phyloP scores from a whole-genome alignment of 176 grass and related monocot species.

The Carex pumila region DNA sequence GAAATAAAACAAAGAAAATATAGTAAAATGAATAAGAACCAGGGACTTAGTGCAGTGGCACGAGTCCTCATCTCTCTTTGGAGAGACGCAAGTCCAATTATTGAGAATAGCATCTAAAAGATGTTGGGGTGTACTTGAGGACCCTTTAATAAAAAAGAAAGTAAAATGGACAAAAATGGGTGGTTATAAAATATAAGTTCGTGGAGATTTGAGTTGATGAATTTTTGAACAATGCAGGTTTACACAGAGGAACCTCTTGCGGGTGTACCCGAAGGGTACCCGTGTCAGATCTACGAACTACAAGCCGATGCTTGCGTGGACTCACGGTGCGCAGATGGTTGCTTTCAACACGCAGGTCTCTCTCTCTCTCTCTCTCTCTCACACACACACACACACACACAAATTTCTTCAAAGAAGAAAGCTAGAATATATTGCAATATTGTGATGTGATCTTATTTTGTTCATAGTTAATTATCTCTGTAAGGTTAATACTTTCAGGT shows the following conservation, averaged over 20 bases:
- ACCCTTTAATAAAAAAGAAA: too few relatives aligned
- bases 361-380: neutral
- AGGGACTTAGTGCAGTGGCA: too few relatives aligned
- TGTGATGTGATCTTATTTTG: neutral
- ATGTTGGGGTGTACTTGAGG: too few relatives aligned
- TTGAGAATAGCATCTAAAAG: too few relatives aligned
- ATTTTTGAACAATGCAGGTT: conserved; percentile 46
- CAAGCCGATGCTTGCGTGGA: conserved; percentile 74
- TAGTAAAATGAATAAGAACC: too few relatives aligned
- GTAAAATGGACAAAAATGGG: neutral
- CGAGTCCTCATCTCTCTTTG: too few relatives aligned
- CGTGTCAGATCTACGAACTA: conserved; percentile 88
- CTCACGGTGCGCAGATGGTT: conserved; percentile 92
- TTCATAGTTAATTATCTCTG: neutral
- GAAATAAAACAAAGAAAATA: too few relatives aligned
- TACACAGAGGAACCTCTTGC: conserved; percentile 77
- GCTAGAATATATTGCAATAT: neutral
- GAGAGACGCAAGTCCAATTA: too few relatives aligned
- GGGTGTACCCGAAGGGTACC: conserved; percentile 85
- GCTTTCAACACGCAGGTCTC: conserved; percentile 94
- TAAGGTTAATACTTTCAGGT: neutral
- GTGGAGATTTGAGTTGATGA: conserved; percentile 3
- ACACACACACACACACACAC: neutral
- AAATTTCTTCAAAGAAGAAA: neutral
- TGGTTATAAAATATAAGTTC: neutral